These are phyloP conservation scores for Diutina mesorugosa DNA, from an alignment of 1,139 yeast genomes.

Conservation along the genomic window DNA sequence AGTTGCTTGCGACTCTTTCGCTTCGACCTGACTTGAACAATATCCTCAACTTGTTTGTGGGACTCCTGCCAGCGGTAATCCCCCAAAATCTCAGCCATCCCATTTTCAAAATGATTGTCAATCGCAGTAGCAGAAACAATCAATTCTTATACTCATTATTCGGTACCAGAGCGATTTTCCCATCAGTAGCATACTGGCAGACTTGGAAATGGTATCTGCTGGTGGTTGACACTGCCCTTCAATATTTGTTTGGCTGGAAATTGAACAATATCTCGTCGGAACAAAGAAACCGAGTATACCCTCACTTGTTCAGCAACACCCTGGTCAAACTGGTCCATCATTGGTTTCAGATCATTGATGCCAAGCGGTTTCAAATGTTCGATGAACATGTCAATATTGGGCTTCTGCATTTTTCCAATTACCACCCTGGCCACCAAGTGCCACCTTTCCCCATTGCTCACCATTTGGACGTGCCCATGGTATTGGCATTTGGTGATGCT, in stretches of 20 bases:
- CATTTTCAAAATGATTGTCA: conserved; percentile 20
- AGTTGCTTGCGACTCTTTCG: conserved; percentile 29
- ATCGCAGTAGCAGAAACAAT: conserved; percentile 10
- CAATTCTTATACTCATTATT: conserved; percentile 22
- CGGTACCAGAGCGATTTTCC: conserved; percentile 29
- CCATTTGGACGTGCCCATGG: conserved; percentile 29
- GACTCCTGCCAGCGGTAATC: conserved; percentile 33
- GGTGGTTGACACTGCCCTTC: conserved; percentile 21
- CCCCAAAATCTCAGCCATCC: conserved; percentile 30
- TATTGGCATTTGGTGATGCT: conserved; percentile 27
- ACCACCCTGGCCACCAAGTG: conserved; percentile 25
- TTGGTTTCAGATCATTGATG: conserved; percentile 35
- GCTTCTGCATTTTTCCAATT: conserved; percentile 3
- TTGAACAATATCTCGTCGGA: conserved; percentile 17
- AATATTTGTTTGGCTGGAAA: conserved; percentile 29
- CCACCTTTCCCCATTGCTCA: conserved; percentile 37
- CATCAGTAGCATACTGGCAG: conserved; percentile 34
- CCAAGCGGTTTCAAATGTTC: conserved; percentile 32
- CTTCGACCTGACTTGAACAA: conserved; percentile 22
- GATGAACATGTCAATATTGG: conserved; percentile 24
- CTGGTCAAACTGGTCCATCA: conserved; percentile 33
- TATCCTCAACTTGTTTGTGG: conserved; percentile 22
- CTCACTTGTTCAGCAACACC: conserved; percentile 35
- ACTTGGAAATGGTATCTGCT: conserved; percentile 23
- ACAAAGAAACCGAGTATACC: conserved; percentile 30